Conservation (phyloP, 108 stramenopile species). For the Hondaea fermentalgiana region DNA sequence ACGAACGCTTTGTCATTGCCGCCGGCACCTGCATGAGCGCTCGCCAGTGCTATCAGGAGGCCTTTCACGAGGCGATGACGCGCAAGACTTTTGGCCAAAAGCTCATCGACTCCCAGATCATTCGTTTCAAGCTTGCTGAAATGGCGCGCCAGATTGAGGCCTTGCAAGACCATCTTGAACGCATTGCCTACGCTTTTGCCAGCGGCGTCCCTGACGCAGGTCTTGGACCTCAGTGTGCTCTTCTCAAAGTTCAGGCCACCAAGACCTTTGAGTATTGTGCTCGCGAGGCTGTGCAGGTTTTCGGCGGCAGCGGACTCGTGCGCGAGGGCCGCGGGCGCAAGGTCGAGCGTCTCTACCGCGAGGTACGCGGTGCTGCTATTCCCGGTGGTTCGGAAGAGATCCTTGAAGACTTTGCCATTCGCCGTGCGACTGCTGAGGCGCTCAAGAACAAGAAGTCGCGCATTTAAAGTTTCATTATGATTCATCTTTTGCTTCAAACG, state of each 20-base stretch:
- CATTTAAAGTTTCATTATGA: not conserved
- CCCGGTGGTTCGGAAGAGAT: not conserved
- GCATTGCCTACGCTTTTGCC: not conserved
- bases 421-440: not conserved
- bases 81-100: slow-evolving; percentile 43
- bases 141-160: slow-evolving; percentile 29
- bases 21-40: slow-evolving; percentile 31
- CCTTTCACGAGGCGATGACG: slow-evolving; percentile 23
- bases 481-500: not conserved
- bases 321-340: not conserved
- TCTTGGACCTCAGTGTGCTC: not conserved
- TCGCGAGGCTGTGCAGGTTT: slow-evolving; percentile 5
- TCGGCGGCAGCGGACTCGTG: not conserved
- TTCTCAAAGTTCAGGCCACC: not conserved
- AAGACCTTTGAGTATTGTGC: slow-evolving; percentile 15
- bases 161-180: not conserved
- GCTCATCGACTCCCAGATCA: slow-evolving; percentile 27
- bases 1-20: slow-evolving; percentile 33
- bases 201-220: not conserved
- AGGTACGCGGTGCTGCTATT: not conserved
- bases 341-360: not conserved
- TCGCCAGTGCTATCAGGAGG: slow-evolving; percentile 20
- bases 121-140: slow-evolving; percentile 43
- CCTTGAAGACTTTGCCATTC: slow-evolving; percentile 3
- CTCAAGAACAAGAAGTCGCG: not conserved